Evolutionary conservation across 495 filamentous ascomycete species (phyloP).

Genomic region (Hyaloscypha hepaticicola): DNA sequence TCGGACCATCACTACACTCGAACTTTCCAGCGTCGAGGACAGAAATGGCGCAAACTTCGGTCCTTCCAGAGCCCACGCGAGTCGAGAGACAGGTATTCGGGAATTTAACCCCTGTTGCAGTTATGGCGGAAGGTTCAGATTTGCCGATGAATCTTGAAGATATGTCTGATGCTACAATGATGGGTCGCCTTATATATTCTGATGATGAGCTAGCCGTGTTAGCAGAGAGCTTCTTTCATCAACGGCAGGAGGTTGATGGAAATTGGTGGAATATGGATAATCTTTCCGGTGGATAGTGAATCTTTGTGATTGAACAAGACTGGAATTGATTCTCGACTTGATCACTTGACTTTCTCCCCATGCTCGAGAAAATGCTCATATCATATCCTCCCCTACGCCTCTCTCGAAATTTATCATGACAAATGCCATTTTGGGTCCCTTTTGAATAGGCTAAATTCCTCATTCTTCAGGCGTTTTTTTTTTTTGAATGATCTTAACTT

Average conservation of each 20-base stretch:
- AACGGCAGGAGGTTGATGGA: constrained; percentile 45
- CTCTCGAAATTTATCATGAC: no score
- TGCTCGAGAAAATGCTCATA: no score
- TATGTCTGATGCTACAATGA: neutral
- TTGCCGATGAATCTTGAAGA: neutral
- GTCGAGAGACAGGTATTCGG: constrained; percentile 36
- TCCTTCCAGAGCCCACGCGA: constrained; percentile 45
- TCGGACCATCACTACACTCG: constrained; percentile 42
- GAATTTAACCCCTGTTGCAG: constrained; percentile 29
- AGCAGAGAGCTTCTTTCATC: constrained; percentile 49
- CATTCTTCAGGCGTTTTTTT: no score
- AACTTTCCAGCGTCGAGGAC: constrained; percentile 29
- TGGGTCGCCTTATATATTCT: constrained; percentile 35
- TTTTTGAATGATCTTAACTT: no score
- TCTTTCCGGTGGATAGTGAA: neutral
- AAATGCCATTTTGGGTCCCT: no score
- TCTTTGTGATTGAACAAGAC: neutral
- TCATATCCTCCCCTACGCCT: no score
- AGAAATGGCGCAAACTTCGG: constrained; percentile 47
- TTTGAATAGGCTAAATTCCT: no score
- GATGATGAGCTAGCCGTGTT: constrained; percentile 50
- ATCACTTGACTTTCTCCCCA: no score
- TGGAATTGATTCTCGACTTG: no score
- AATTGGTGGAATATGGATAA: constrained; percentile 37
- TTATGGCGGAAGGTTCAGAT: neutral